These are phyloP conservation scores for Russula ochroleuca DNA, from an alignment of 768 basidiomycete species.

Conservation along the genomic window DNA sequence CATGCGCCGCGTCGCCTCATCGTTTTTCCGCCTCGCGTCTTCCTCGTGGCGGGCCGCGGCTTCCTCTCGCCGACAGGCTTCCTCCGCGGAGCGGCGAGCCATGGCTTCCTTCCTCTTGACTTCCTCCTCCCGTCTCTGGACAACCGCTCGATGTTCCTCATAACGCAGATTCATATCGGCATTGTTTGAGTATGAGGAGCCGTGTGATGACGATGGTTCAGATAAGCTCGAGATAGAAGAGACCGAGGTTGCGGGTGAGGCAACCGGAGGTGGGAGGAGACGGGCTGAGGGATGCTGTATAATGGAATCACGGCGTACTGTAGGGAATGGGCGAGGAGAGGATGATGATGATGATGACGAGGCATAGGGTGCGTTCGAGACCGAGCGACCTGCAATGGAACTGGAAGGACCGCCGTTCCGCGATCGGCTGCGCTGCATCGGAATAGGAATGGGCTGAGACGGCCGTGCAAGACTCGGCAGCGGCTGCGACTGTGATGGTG, in stretches of 20 bases:
- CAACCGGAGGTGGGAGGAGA: neutral
- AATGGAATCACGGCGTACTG: slow-evolving; percentile 14
- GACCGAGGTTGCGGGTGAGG: slow-evolving; percentile 13
- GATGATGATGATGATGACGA: slow-evolving; percentile 9
- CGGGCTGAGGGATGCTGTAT: slow-evolving; percentile 8
- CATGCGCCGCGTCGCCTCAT: slow-evolving; percentile 21
- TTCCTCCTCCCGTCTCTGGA: slow-evolving; percentile 15
- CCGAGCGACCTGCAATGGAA: slow-evolving; percentile 1
- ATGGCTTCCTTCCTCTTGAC: slow-evolving; percentile 15
- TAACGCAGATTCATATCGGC: slow-evolving; percentile 6
- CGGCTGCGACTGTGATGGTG: neutral
- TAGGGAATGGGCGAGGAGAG: slow-evolving; percentile 11
- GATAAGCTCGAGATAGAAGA: slow-evolving; percentile 13
- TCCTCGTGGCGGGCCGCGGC: slow-evolving; percentile 20
- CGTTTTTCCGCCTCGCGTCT: slow-evolving; percentile 19
- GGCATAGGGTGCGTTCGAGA: neutral
- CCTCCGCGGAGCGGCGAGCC: slow-evolving; percentile 15
- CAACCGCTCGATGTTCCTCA: slow-evolving; percentile 8
- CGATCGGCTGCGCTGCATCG: slow-evolving; percentile 13
- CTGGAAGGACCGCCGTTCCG: slow-evolving; percentile 11
- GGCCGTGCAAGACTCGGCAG: neutral
- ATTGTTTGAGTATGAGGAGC: neutral
- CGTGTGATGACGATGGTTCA: slow-evolving; percentile 5
- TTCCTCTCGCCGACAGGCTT: slow-evolving; percentile 20
- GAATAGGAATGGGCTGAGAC: slow-evolving; percentile 23